phyloP scores from a whole-genome alignment of 2,329 filamentous ascomycete species.

The Colletotrichum siamense region DNA sequence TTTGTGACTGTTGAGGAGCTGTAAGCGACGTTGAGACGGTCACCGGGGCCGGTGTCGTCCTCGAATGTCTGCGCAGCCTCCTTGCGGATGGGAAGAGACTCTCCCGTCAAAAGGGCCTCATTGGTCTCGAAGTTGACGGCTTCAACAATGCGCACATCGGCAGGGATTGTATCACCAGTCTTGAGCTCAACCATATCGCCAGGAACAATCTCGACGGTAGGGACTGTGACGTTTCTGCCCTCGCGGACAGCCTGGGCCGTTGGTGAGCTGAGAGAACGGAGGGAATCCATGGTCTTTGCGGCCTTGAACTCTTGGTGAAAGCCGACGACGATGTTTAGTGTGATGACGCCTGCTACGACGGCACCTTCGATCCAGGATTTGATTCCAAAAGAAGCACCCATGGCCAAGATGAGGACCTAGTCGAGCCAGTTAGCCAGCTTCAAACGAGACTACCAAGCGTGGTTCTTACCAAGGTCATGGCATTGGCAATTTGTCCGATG shows the following conservation, averaged over 20 bases:
- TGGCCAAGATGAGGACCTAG: slow-evolving; percentile 60
- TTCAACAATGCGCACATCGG: slow-evolving; percentile 62
- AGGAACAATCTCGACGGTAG: slow-evolving; percentile 53
- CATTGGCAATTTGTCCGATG: slow-evolving; percentile 70
- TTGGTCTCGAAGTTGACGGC: slow-evolving; percentile 73
- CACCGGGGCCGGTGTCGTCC: slow-evolving; percentile 53
- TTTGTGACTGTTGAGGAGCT: slow-evolving; percentile 68
- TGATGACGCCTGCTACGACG: slow-evolving; percentile 62
- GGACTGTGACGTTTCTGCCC: slow-evolving; percentile 41
- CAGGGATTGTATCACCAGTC: slow-evolving; percentile 66
- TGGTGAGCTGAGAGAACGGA: slow-evolving; percentile 47
- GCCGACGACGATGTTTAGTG: slow-evolving; percentile 62
- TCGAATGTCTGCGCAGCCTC: slow-evolving; percentile 48
- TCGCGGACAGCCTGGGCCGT: slow-evolving; percentile 48
- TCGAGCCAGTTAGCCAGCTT: neutral
- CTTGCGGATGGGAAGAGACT: slow-evolving; percentile 66
- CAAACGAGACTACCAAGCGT: neutral
- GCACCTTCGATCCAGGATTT: slow-evolving; percentile 65
- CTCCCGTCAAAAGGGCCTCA: slow-evolving; percentile 68
- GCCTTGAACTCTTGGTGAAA: slow-evolving; percentile 51
- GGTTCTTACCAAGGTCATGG: slow-evolving; percentile 65
- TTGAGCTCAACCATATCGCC: slow-evolving; percentile 62
- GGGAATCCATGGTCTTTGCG: slow-evolving; percentile 55
- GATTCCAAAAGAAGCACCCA: slow-evolving; percentile 63
- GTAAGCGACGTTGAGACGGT: slow-evolving; percentile 67